These are phyloP conservation scores for Diaporthe capsici DNA, from an alignment of 2,329 filamentous ascomycete genomes.

Conservation along the genomic window DNA sequence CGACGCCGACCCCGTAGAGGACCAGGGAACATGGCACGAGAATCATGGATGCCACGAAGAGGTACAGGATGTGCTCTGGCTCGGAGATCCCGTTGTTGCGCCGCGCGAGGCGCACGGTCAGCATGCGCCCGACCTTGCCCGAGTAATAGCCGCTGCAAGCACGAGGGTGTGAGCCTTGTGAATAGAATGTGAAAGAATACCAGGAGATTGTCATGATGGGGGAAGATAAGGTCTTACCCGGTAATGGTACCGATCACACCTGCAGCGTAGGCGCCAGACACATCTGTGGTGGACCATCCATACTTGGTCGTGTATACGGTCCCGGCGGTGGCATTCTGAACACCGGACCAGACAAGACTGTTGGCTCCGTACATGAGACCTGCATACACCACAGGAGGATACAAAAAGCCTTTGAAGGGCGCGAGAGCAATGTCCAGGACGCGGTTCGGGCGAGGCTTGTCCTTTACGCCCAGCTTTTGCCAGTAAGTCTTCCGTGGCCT, in stretches of 20 bases:
- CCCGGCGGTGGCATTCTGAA: conserved; percentile 50
- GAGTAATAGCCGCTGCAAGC: conserved; percentile 46
- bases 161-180: conserved; percentile 41
- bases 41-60: conserved; percentile 42
- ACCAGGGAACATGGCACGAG: conserved; percentile 44
- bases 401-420: conserved; percentile 50
- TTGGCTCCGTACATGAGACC: conserved; percentile 53
- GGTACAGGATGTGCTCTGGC: conserved; percentile 45
- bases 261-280: conserved; percentile 48
- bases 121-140: conserved; percentile 43
- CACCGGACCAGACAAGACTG: conserved; percentile 50
- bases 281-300: conserved; percentile 48
- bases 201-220: too few relatives aligned
- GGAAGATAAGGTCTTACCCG: conserved; percentile 6
- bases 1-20: conserved; percentile 46
- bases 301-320: conserved; percentile 51
- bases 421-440: conserved; percentile 53
- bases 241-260: conserved; percentile 44
- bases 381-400: conserved; percentile 49
- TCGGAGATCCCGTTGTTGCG: conserved; percentile 46
- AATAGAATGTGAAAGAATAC: conserved; percentile 21
- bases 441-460: conserved; percentile 55
- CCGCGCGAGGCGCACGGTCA: conserved; percentile 44
- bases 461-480: conserved; percentile 52
- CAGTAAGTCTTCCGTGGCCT: conserved; percentile 54